Conservation (phyloP, 306 rosid genomes). For the Glycyrrhiza uralensis region DNA sequence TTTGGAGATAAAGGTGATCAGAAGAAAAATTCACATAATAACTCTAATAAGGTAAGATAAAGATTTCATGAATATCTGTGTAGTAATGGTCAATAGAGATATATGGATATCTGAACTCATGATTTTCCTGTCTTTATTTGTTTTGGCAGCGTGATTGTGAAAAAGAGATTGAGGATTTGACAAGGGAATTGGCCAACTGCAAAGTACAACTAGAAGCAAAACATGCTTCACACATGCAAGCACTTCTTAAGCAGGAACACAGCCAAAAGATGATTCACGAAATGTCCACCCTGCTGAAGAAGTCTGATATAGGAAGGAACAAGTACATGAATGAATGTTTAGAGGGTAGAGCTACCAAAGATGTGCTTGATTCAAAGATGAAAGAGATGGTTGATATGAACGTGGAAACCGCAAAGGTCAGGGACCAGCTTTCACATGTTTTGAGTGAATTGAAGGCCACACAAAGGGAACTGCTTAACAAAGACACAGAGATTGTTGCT, state of each 20-base stretch:
- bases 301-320: conserved; percentile 56
- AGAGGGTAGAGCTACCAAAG: conserved; percentile 29
- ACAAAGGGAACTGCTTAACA: conserved; percentile 48
- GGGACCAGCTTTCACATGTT: conserved; percentile 46
- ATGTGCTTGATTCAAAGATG: conserved; percentile 43
- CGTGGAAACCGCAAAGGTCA: conserved; percentile 27
- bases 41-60: conserved; percentile 49
- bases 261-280: conserved; percentile 47
- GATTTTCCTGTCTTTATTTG: background rate
- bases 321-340: conserved; percentile 31
- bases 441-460: conserved; percentile 44
- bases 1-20: conserved; percentile 62
- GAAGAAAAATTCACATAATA: conserved; percentile 34
- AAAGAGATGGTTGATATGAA: conserved; percentile 46
- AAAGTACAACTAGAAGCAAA: conserved; percentile 79
- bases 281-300: conserved; percentile 49
- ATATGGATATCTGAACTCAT: background rate
- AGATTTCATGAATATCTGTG: background rate
- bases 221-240: conserved; percentile 60
- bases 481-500: conserved; percentile 52
- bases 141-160: conserved; percentile 39
- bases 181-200: conserved; percentile 58
- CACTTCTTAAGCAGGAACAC: conserved; percentile 61
- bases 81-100: background rate
- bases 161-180: conserved; percentile 51